These are phyloP conservation scores for Graphium sp. DNA, from an alignment of 2,329 filamentous ascomycete genomes.

Conservation along the genomic window DNA sequence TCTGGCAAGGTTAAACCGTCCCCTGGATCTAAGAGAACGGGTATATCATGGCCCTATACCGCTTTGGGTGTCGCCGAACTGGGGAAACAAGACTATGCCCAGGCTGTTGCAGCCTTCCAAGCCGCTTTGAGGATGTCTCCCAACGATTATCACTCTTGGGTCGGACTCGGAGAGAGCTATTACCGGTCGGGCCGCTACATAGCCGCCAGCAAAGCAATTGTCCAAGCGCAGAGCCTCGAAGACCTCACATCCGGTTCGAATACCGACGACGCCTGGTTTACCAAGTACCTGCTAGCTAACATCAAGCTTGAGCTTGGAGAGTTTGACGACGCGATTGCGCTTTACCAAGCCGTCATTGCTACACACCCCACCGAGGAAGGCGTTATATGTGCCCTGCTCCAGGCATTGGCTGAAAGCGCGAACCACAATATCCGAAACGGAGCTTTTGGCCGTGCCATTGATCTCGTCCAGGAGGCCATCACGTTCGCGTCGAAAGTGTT, in stretches of 20 bases:
- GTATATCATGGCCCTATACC: slow-evolving; percentile 90
- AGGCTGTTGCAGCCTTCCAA: slow-evolving; percentile 84
- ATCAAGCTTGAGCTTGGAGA: slow-evolving; percentile 86
- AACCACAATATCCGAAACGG: slow-evolving; percentile 65
- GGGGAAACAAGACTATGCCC: slow-evolving; percentile 80
- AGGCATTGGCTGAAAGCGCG: slow-evolving; percentile 72
- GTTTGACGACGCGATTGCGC: slow-evolving; percentile 62
- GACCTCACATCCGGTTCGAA: slow-evolving; percentile 21
- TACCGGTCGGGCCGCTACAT: slow-evolving; percentile 86
- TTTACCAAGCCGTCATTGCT: slow-evolving; percentile 59
- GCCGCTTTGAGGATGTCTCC: slow-evolving; percentile 71
- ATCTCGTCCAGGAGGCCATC: slow-evolving; percentile 54
- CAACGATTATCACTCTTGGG: slow-evolving; percentile 85
- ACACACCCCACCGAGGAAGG: slow-evolving; percentile 62
- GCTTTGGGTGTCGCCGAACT: slow-evolving; percentile 87
- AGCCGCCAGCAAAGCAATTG: slow-evolving; percentile 82
- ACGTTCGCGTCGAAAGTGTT: slow-evolving; percentile 47
- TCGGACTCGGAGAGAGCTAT: slow-evolving; percentile 94
- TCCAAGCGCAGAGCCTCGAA: slow-evolving; percentile 67
- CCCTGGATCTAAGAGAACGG: slow-evolving; percentile 83
- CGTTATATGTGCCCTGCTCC: slow-evolving; percentile 71
- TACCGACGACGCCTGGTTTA: slow-evolving; percentile 71
- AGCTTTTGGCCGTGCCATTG: slow-evolving; percentile 67
- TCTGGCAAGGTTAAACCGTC: slow-evolving; percentile 86
- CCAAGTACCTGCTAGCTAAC: slow-evolving; percentile 91